Conservation (phyloP, 345 rosid genomes). For the Syzygium aromaticum region DNA sequence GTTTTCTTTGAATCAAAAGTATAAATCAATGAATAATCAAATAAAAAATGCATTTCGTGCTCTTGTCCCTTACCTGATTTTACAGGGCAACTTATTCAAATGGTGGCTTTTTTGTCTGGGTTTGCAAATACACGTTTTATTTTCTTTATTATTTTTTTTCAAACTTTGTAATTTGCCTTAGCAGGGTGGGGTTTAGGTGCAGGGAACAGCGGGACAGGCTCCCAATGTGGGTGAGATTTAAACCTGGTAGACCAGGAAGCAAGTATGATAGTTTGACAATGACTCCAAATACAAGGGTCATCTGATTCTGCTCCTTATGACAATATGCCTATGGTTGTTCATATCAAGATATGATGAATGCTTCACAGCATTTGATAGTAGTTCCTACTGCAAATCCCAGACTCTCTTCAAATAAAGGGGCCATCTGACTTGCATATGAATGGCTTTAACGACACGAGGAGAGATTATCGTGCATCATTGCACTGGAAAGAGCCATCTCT, state of each 20-base stretch:
- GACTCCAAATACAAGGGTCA: background rate
- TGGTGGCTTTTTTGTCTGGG: background rate
- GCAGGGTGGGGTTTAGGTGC: background rate
- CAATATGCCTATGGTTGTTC: background rate
- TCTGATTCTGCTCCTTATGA: background rate
- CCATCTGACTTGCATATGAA: background rate
- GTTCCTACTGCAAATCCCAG: background rate
- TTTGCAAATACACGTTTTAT: background rate
- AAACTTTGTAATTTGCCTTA: background rate
- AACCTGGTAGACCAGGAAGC: background rate
- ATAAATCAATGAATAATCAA: background rate
- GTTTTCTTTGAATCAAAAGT: background rate
- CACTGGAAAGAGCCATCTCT: background rate
- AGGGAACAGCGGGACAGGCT: background rate
- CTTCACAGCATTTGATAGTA: background rate
- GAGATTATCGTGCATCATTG: background rate
- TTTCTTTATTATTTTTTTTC: no score
- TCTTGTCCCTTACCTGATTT: background rate
- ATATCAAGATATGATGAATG: background rate
- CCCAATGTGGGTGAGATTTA: background rate
- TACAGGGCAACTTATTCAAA: background rate
- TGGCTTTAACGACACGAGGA: background rate
- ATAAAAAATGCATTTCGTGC: background rate
- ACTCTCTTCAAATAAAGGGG: background rate
- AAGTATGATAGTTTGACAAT: background rate